phyloP scores from a whole-genome alignment of 2,329 filamentous ascomycete genomes.

The Curvularia eragrostidis region DNA sequence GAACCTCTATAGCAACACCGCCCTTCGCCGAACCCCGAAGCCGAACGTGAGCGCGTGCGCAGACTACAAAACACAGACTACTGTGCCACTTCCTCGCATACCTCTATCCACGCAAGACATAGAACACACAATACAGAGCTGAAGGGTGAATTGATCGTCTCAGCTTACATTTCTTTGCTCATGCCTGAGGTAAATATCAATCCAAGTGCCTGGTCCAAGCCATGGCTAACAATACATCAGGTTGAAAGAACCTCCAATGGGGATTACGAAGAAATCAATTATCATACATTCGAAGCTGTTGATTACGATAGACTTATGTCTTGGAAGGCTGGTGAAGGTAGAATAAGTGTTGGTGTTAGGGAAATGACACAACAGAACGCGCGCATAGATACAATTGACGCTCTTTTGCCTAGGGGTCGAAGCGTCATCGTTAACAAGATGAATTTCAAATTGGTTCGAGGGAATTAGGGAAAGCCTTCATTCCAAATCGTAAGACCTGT shows the following conservation, averaged over 20 bases:
- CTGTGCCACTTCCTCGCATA: neutral
- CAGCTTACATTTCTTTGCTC: neutral
- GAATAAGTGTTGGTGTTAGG: neutral
- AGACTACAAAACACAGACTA: neutral
- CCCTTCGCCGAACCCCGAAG: neutral
- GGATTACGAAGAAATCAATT: neutral
- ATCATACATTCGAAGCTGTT: conserved; percentile 1
- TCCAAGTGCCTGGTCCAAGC: neutral
- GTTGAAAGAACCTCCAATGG: conserved; percentile 4
- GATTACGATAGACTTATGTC: conserved; percentile 4
- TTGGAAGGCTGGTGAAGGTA: conserved; percentile 3
- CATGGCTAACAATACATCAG: neutral
- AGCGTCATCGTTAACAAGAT: neutral
- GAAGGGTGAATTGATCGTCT: neutral
- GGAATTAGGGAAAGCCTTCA: neutral
- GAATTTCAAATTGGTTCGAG: neutral
- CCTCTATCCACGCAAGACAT: neutral
- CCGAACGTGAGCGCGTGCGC: neutral
- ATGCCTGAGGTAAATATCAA: neutral
- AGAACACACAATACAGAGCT: neutral
- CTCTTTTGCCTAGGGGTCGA: neutral
- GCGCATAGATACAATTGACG: neutral
- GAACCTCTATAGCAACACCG: neutral
- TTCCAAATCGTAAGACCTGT: neutral
- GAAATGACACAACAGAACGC: neutral